A percentile compares a stretch with the other conserved stretches of the same genome.
These are phyloP conservation scores for Trametes cingulata DNA, from an alignment of 768 basidiomycete species.

Conservation along the genomic window DNA sequence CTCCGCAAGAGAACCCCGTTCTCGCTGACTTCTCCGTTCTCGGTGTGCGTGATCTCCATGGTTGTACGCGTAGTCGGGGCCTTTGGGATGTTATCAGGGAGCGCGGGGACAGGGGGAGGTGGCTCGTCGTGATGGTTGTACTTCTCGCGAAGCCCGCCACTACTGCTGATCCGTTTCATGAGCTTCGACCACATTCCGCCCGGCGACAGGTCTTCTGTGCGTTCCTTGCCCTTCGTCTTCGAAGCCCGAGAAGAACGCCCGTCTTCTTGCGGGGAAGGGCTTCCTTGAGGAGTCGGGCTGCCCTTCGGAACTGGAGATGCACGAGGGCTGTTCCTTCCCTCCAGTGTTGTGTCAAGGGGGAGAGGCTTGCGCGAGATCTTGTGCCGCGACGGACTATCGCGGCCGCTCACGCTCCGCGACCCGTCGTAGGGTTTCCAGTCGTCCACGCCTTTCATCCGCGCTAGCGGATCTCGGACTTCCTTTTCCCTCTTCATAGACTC, in stretches of 20 bases:
- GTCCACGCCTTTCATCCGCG: background rate
- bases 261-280: conserved; percentile 12
- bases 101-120: conserved; percentile 61
- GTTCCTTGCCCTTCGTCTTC: conserved; percentile 24
- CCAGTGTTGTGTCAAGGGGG: conserved; percentile 1
- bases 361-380: conserved; percentile 1
- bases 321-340: conserved; percentile 8
- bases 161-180: conserved; percentile 64
- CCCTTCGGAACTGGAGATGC: conserved; percentile 5
- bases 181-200: conserved; percentile 61
- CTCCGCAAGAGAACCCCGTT: conserved; percentile 16
- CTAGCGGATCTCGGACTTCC: conserved; percentile 8
- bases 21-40: conserved; percentile 15
- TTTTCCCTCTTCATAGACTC: conserved; percentile 19
- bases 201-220: conserved; percentile 31
- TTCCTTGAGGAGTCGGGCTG: conserved; percentile 2
- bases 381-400: background rate
- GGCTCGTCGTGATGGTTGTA: conserved; percentile 31
- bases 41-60: conserved; percentile 28
- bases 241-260: conserved; percentile 15
- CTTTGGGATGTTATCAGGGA: conserved; percentile 39
- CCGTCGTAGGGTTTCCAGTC: conserved; percentile 24
- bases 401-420: background rate
- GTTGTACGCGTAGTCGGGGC: conserved; percentile 23
- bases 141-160: conserved; percentile 61